Evolutionary conservation across 352 stramenopile species (phyloP), one percentile per base, ranked within the genome.

Genomic region (Phytophthora boehmeriae): DNA sequence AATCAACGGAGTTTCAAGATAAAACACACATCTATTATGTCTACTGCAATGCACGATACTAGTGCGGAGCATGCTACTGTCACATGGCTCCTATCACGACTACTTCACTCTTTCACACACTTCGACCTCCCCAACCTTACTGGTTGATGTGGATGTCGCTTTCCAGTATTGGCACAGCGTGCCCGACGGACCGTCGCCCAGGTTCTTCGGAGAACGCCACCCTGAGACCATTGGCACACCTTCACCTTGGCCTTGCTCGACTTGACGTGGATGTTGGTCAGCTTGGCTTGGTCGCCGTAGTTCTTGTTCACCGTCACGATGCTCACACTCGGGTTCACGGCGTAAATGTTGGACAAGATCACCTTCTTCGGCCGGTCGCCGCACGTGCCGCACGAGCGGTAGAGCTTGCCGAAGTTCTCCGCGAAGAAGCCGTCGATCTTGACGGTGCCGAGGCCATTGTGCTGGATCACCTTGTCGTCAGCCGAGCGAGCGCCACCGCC

Each of bases 81-180:
- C 34, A 17, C 14, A n/a, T 39, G 5, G 34, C 34, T 39, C 8
- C 34, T 39, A 39, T 39, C 25, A 3, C 25, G 3, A 6, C 25
- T 6, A 30, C 25, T 30, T 30, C 25, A 30, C 25, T 30, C 25
- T 6, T 30, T 30, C 25, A 6, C 6, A 6, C 25, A 30, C 25
- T 8, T 30, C 25, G 17, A 65, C 28, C n/a, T n/a, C n/a, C n/a
- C n/a, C n/a, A n/a, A n/a, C n/a, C n/a, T 20, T 69, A 47, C 32
- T 50, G 23, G 49, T 69, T 65, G 34, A 69, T 59, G 20, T 69
- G 60, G 2, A 71, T 36, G 11, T 66, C 63, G 13, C 62, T 70
- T n/a, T 64, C 55, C 35, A 65, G 62, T 70, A 70, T 43, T 70
- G 54, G 19, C 44, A 47, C 28, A 61, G 43, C 30, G 43, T 25